phyloP scores from a whole-genome alignment of 2,329 filamentous ascomycete species.

The Apiospora aurea region DNA sequence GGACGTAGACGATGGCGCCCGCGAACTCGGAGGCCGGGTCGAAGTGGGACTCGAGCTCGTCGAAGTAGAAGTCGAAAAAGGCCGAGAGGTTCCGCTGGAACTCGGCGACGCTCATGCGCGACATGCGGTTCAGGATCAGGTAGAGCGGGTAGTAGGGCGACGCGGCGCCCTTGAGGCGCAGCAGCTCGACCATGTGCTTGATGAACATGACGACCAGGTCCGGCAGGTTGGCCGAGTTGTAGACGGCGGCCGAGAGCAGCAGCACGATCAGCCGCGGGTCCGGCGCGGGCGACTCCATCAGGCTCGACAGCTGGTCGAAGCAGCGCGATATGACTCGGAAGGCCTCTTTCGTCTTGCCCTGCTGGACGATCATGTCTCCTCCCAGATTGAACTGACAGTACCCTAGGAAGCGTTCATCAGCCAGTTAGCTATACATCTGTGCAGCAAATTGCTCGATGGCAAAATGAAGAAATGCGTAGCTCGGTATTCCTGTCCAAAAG shows the following conservation, averaged over 20 bases:
- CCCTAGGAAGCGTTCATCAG: not conserved
- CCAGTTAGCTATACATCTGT: not conserved
- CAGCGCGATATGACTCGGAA: slow-evolving; percentile 17
- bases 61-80: slow-evolving; percentile 12
- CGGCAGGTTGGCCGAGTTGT: slow-evolving; percentile 17
- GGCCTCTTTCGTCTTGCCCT: slow-evolving; percentile 14
- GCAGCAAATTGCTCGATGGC: not conserved
- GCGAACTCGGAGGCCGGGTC: not conserved
- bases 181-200: slow-evolving; percentile 14
- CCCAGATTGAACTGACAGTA: slow-evolving; percentile 21
- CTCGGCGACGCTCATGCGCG: slow-evolving; percentile 14
- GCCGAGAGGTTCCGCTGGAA: slow-evolving; percentile 11
- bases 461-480: no score
- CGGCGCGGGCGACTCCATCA: not conserved
- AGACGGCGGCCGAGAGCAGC: slow-evolving; percentile 3
- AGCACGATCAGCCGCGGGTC: slow-evolving; percentile 19
- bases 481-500: not conserved
- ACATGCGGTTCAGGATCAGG: slow-evolving; percentile 21
- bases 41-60: slow-evolving; percentile 20
- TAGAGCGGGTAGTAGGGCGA: slow-evolving; percentile 20
- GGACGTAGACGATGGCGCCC: slow-evolving; percentile 1
- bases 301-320: not conserved
- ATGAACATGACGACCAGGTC: slow-evolving; percentile 10
- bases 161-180: not conserved
- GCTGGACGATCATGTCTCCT: slow-evolving; percentile 21